These are phyloP conservation scores for Comarum palustre DNA, from an alignment of 306 rosid species.

Conservation along the genomic window DNA sequence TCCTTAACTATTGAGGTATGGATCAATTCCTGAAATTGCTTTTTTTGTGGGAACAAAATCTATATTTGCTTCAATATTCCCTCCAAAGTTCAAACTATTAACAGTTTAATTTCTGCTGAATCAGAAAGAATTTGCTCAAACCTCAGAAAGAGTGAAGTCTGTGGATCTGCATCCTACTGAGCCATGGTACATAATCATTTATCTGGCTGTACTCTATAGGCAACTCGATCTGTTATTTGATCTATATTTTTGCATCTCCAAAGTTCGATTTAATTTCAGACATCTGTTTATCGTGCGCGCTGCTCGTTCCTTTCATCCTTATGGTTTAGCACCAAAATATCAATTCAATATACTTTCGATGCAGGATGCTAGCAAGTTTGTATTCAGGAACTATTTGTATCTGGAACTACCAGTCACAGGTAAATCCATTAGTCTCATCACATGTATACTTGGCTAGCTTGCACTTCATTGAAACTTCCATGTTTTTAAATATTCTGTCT, in stretches of 20 bases:
- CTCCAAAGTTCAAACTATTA: background rate
- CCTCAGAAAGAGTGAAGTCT: conserved; percentile 70
- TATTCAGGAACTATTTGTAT: conserved; percentile 58
- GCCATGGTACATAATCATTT: conserved; percentile 54
- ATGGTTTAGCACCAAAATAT: background rate
- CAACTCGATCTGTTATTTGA: conserved; percentile 5
- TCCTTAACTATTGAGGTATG: conserved; percentile 52
- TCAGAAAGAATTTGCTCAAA: conserved; percentile 59
- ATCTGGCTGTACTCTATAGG: background rate
- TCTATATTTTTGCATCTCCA: background rate
- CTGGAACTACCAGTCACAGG: conserved; percentile 65
- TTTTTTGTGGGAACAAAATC: background rate
- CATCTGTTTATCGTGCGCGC: background rate
- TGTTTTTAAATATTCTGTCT: background rate
- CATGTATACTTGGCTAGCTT: background rate
- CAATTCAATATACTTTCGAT: background rate
- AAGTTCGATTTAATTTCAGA: background rate
- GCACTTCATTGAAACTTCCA: background rate
- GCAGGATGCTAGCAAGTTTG: conserved; percentile 66
- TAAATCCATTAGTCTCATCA: conserved; percentile 9
- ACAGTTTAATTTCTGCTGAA: background rate
- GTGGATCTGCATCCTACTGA: conserved; percentile 73
- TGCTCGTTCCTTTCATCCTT: background rate
- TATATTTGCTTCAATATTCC: background rate
- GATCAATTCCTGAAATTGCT: background rate